Evolutionary conservation across 2,329 filamentous ascomycete genomes (phyloP).

Genomic region (Stagonosporopsis rhizophila): DNA sequence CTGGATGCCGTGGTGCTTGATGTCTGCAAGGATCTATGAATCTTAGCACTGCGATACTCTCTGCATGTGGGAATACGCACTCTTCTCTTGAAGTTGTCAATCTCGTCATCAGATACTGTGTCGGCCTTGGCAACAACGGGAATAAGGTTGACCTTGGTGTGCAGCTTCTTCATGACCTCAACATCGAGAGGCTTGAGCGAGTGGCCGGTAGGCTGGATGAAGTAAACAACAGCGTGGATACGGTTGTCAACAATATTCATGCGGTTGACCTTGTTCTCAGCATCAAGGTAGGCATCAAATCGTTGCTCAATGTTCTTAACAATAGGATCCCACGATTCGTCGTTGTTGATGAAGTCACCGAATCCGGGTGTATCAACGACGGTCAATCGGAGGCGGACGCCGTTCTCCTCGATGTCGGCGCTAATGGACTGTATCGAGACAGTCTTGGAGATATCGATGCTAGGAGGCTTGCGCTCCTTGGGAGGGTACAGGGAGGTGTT

Average conservation of each 20-base stretch:
- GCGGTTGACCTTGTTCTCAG: slow-evolving; percentile 99
- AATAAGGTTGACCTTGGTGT: slow-evolving; percentile 99
- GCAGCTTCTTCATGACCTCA: slow-evolving; percentile 98
- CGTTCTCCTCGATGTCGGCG: slow-evolving; percentile 89
- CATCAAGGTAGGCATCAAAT: slow-evolving; percentile 97
- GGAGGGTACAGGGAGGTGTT: slow-evolving; percentile 99
- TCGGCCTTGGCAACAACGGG: slow-evolving; percentile 99
- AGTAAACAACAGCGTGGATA: slow-evolving; percentile 98
- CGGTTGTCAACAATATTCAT: slow-evolving; percentile 99
- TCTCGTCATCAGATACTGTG: slow-evolving; percentile 96
- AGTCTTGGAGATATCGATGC: slow-evolving; percentile 93
- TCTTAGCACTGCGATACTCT: slow-evolving; percentile 26
- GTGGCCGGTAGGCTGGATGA: slow-evolving; percentile 98
- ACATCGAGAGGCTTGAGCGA: slow-evolving; percentile 98
- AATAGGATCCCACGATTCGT: slow-evolving; percentile 98
- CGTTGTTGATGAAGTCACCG: slow-evolving; percentile 99
- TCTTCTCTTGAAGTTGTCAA: slow-evolving; percentile 91
- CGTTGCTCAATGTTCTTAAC: slow-evolving; percentile 99
- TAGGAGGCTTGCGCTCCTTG: slow-evolving; percentile 97
- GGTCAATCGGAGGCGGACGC: slow-evolving; percentile 92
- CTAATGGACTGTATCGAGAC: slow-evolving; percentile 63
- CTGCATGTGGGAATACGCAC: slow-evolving; percentile 66
- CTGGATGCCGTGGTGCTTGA: slow-evolving; percentile 95
- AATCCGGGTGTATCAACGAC: slow-evolving; percentile 98
- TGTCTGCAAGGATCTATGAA: slow-evolving; percentile 88